Base-by-base conservation (phyloP, 179 eudicot genomes). In the Heliamphora pulchella region DNA sequence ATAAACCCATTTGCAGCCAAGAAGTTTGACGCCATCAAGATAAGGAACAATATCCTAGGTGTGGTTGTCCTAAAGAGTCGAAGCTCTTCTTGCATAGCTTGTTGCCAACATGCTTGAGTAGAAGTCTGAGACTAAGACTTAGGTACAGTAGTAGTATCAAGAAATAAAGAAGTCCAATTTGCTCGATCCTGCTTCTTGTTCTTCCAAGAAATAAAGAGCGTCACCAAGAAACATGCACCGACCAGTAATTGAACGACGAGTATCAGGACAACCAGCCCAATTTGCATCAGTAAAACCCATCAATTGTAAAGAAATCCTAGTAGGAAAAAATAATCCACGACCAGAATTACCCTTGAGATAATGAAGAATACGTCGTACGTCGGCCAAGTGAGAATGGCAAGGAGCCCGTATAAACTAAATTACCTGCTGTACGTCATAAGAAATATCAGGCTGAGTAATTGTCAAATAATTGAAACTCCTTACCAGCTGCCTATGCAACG, bases 361-460 rank as follows among this genome's bases (percentile, higher is more conserved):
- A 1, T 18, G 64, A 59, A 59, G 18, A 15, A 59, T 4, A 14
- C 18, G 64, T 2, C n/a, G 39, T 17, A 77, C 71, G 6, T 13
- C 43, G 2, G 57, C 71, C 4, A 63, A 61, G 46, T 77, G 79
- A 2, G 43, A 20, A 2, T 77, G 70, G 11, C 44, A 0, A 44
- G 79, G 79, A 46, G 69, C 4, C 2, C 64, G 79, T 43, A 77
- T 51, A 77, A 61, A 47, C n/a, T 62, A 71, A 63, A 59, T 61
- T 3, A 63, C 70, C 41, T 62, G 57, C 2, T 63, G 70, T 3
- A 77, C 44, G 6, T 4, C 31, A 61, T 14, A 76, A 0, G 68
- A 76, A 15, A 76, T 61, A 44, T 76, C 79, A 1, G 31, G 69
- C 9, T 13, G 54, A 58, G 68, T 76, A 41, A 77, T 77, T 1